Evolutionary conservation across 2,329 filamentous ascomycete species (phyloP), one percentile per base, ranked within the genome.

Genomic region (Orbilia javanica): DNA sequence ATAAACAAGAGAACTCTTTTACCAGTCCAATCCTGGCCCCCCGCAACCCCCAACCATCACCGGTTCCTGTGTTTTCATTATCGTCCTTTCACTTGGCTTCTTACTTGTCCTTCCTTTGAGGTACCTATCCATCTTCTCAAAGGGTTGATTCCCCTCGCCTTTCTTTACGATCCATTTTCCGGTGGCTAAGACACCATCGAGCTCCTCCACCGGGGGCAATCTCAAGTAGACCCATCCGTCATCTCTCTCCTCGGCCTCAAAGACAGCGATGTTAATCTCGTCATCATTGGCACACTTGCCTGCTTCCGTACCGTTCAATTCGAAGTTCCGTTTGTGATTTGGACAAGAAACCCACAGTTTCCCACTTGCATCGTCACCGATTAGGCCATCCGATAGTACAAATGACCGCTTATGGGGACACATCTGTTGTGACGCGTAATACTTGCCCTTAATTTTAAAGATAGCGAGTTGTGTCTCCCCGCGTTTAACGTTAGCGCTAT

Each of bases 331-430:
- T 86, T 97, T 97, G 86, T 97, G 94, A 84, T 91, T 90, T 0
- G 94, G 94, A 82, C 93, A 97, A 0, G 91, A 93, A 18, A 97
- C 89, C 90, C 92, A 97, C n/a, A 94, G 90, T 76, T 90, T 90
- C 79, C 89, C 86, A 55, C 85, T 67, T 57, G 80, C 78, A 77
- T 85, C 82, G 80, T 93, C 91, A 46, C 94, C 94, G 55, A 97
- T 88, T 7, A 97, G 86, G 0, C 93, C 93, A 83, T 97, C 94
- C 0, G 91, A 92, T 27, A 97, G 89, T n/a, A 94, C 91, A 82
- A 97, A 97, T 0, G 93, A 91, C 10, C 93, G 91, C 85, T 95
- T 96, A 85, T 97, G 93, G 8, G 94, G 94, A 83, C 94, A 97
- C 94, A 97, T 97, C 83, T 97, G 93, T 85, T 97, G 94, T 13